phyloP scores from a whole-genome alignment of 108 stramenopile species.

The Discostella stelligeroides region DNA sequence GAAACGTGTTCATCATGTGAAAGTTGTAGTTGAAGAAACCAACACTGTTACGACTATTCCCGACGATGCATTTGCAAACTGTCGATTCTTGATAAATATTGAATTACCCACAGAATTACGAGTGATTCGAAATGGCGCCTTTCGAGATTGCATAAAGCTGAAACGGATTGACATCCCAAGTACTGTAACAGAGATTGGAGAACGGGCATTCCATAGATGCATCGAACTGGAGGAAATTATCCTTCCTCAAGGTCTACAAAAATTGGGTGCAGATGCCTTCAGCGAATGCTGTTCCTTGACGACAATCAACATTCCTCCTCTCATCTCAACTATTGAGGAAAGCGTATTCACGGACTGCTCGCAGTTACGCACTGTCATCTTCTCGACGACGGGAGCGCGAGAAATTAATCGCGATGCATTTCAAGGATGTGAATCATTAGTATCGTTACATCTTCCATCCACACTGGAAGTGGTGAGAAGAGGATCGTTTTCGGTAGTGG shows the following conservation, averaged over 20 bases:
- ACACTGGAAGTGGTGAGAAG: background rate
- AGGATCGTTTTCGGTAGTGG: background rate
- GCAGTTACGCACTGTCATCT: background rate
- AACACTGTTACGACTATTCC: background rate
- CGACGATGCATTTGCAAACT: background rate
- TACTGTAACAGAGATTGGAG: background rate
- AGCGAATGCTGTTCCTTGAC: background rate
- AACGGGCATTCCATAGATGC: background rate
- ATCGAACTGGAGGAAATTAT: background rate
- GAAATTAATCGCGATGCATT: background rate
- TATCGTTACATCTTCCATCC: background rate
- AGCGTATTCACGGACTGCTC: background rate
- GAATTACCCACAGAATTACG: background rate
- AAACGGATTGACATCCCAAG: background rate
- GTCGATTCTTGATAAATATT: background rate
- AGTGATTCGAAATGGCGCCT: background rate
- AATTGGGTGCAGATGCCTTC: background rate
- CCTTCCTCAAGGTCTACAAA: background rate
- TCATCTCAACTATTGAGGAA: background rate
- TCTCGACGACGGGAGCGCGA: background rate
- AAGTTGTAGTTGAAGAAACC: too few relatives aligned
- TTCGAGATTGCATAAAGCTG: background rate
- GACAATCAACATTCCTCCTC: background rate
- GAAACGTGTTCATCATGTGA: too few relatives aligned
- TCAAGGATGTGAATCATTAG: background rate